Evolutionary conservation across 495 filamentous ascomycete species (phyloP), one percentile per base, ranked within the genome.

Genomic region (Penicillium ochrochloron): DNA sequence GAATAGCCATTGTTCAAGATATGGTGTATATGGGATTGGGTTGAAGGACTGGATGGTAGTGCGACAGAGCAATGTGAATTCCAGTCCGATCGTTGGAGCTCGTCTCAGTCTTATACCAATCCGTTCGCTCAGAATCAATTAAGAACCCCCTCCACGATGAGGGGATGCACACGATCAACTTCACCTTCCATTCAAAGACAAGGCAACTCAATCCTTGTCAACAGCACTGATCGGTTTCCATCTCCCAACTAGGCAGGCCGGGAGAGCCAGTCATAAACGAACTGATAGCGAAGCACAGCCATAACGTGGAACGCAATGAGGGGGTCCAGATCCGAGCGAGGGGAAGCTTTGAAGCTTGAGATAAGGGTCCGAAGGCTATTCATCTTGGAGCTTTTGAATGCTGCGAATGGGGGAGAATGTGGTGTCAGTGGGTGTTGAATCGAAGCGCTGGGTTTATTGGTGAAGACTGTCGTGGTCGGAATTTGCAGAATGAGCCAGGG

Each of bases 1-100:
- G 60, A 51, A 67, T 57, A 19, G 75, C 57, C 76, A 79, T 82
- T 59, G 57, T 75, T 52, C 1, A 44, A 9, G 39, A 8, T 34
- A 6, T 29, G 7, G 34, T 4, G 3, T 27, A 41, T 25, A 50
- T 10, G 23, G 3, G 19, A 17, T 50, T 0, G 35, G 27, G 25
- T 29, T 11, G 15, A 33, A 5, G n/a, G 41, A 11, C 44, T 17
- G 25, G 12, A 23, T 10, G 12, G 46, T 2, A 6, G 15, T 39
- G 39, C 2, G 27, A 6, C 7, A 52, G n/a, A 8, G 34, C 44
- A 44, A 48, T 23, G 39, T 27, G 4, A 27, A 57, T 31, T 23
- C 33, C 2, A 2, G 17, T 21, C n/a, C 12, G 34, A 17, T 29
- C 3, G 39, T 9, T 34, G 29, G n/a, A 29, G 27, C 33, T 12